phyloP scores from a whole-genome alignment of 352 stramenopile genomes.

The Phytophthora cactorum region DNA sequence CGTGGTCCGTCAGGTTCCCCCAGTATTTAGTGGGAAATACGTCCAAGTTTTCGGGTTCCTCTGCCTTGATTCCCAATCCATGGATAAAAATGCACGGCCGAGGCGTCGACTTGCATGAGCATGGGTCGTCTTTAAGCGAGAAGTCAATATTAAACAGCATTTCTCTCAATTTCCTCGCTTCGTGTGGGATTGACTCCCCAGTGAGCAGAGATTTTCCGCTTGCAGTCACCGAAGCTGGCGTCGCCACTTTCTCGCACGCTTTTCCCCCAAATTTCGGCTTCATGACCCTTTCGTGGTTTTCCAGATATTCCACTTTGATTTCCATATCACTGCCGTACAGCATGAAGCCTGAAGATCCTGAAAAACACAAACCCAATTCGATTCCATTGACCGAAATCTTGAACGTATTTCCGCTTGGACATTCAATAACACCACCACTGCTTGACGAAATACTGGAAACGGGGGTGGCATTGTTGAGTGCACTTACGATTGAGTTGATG shows the following conservation, averaged over 20 bases:
- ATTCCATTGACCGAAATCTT: constrained; percentile 34
- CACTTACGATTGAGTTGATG: constrained; percentile 35
- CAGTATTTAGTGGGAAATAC: constrained; percentile 31
- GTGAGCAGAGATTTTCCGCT: constrained; percentile 27
- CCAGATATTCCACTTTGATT: constrained; percentile 25
- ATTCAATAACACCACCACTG: constrained; percentile 19
- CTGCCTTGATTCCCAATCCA: constrained; percentile 22
- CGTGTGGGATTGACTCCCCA: constrained; percentile 3
- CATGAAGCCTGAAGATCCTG: constrained; percentile 9
- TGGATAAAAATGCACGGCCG: constrained; percentile 34
- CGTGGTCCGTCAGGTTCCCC: constrained; percentile 38
- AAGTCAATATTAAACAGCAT: constrained; percentile 26
- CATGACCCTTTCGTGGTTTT: constrained; percentile 14
- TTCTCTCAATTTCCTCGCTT: constrained; percentile 7
- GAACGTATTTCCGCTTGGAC: constrained; percentile 25
- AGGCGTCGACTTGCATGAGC: constrained; percentile 22
- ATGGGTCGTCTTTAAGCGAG: constrained; percentile 1
- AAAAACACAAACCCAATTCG: constrained; percentile 33
- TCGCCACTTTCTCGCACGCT: constrained; percentile 19
- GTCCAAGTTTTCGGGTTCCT: constrained; percentile 21
- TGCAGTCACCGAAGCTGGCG: constrained; percentile 13
- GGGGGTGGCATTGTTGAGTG: constrained; percentile 19
- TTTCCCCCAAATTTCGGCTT: constrained; percentile 1
- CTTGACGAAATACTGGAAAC: constrained; percentile 16
- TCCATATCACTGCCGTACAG: constrained; percentile 28